Base-by-base conservation (phyloP, 2,329 filamentous ascomycete species). In the Amauroascus verrucosus region DNA sequence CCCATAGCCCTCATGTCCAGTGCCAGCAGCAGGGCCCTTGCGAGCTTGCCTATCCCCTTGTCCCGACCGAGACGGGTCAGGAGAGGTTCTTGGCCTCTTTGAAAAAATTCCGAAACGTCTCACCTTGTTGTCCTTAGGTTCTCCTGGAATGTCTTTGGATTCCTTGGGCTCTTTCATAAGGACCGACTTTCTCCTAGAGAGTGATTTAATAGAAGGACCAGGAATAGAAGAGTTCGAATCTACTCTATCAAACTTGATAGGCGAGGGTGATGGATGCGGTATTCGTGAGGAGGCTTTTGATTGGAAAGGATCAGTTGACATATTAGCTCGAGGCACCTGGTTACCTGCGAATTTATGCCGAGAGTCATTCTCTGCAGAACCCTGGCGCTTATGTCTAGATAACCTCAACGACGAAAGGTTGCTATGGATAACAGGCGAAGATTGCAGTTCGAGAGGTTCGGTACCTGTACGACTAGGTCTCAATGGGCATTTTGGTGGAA, bases 21-120 rank as follows among this genome's bases (percentile, higher is more conserved):
- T 97, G n/a, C 91, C 91, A 38, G 91, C 91, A 14, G 79, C 81
- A 20, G 91, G 91, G 0, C 91, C 90, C 67, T 88, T 91, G 26
- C 85, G 79, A 22, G 73, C 56, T 6, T 73, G 64, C 58, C 77
- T 82, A 7, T 83, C 81, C 35, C 77, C 75, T 64, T 78, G 81
- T n/a, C 82, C 77, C 0, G 66, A 56, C 18, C 67, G 67, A 9
- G 69, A 56, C n/a, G 68, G 65, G 40, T 81, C 75, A 3, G 78
- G 65, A 0, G 79, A 75, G 0, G 79, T 75, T 67, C 88, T 94
- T 13, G 82, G 82, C 53, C 82, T 83, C 59, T 85, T 80, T 7
- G 83, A 76, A 62, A 95, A 95, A 51, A 95, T 77, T 1, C 85
- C 84, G 65, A 95, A 93, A 1, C 85, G 80, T 76, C 82, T 54